Evolutionary conservation across 2,329 filamentous ascomycete species (phyloP).

Genomic region (Teratosphaeria viscida): DNA sequence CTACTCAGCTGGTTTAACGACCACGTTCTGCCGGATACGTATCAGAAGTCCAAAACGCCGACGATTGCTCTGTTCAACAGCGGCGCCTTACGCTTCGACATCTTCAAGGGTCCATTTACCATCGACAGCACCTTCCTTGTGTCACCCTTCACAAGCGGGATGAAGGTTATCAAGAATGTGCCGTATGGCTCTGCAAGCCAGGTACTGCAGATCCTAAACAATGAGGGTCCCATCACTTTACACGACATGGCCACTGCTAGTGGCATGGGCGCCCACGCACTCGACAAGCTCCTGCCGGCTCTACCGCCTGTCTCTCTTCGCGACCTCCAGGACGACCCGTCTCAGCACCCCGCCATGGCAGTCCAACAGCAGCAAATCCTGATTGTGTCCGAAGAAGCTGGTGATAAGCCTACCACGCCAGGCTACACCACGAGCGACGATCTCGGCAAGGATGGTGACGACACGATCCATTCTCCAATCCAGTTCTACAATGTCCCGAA

Average conservation of each 20-base stretch:
- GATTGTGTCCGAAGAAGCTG: slow-evolving; percentile 3
- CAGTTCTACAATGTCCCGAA: slow-evolving; percentile 72
- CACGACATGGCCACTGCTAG: background rate
- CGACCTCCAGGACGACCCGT: slow-evolving; percentile 4
- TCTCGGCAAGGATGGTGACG: slow-evolving; percentile 72
- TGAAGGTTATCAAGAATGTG: slow-evolving; percentile 69
- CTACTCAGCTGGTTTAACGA: slow-evolving; percentile 74
- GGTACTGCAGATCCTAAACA: slow-evolving; percentile 51
- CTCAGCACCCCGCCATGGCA: background rate
- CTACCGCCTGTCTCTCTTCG: background rate
- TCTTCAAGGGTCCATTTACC: slow-evolving; percentile 87
- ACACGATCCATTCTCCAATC: slow-evolving; percentile 70
- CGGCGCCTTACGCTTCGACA: slow-evolving; percentile 86
- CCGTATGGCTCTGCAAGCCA: slow-evolving; percentile 65
- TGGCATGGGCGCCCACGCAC: background rate
- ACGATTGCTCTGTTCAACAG: slow-evolving; percentile 75
- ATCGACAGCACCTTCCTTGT: slow-evolving; percentile 76
- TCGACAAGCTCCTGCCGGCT: background rate
- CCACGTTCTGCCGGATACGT: slow-evolving; percentile 56
- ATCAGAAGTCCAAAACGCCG: slow-evolving; percentile 38
- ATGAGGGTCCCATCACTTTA: slow-evolving; percentile 43
- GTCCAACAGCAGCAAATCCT: background rate
- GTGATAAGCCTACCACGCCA: slow-evolving; percentile 34
- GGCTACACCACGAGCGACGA: slow-evolving; percentile 91
- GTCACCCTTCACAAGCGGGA: slow-evolving; percentile 74